Evolutionary conservation across 371 early-diverging fungal species (phyloP).

Genomic region (Encephalitozoon romaleae): DNA sequence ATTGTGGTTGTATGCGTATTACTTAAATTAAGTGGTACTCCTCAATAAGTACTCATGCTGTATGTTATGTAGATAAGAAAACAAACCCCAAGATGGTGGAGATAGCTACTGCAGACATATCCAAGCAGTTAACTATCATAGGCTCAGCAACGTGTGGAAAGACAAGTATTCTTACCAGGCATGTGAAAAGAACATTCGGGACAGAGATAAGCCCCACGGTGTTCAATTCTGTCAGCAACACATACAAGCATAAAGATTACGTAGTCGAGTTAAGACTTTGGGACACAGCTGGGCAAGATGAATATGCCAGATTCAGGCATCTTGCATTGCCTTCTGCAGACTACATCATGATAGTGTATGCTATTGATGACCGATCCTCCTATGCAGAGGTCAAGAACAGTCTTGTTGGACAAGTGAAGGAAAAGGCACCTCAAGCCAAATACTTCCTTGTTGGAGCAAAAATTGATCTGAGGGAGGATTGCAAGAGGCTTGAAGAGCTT

Average conservation of each 20-base stretch:
- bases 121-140: slow-evolving; percentile 52
- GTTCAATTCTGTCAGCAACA: slow-evolving; percentile 35
- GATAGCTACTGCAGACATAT: neutral
- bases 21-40: neutral
- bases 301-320: slow-evolving; percentile 49
- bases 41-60: neutral
- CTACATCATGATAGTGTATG: slow-evolving; percentile 51
- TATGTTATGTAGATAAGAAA: neutral
- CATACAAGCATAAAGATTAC: slow-evolving; percentile 13
- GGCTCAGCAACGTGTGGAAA: slow-evolving; percentile 60
- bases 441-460: slow-evolving; percentile 35
- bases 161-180: slow-evolving; percentile 53
- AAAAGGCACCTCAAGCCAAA: slow-evolving; percentile 17
- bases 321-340: slow-evolving; percentile 53
- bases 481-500: neutral
- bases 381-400: slow-evolving; percentile 44
- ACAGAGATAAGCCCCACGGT: slow-evolving; percentile 40
- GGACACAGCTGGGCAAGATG: slow-evolving; percentile 62
- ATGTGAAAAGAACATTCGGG: slow-evolving; percentile 36
- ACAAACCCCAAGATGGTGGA: slow-evolving; percentile 10
- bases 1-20: neutral
- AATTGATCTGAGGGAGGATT: slow-evolving; percentile 23
- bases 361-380: slow-evolving; percentile 34
- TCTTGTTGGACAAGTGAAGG: slow-evolving; percentile 16
- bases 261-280: slow-evolving; percentile 36